Evolutionary conservation across 2,329 filamentous ascomycete species (phyloP).

Genomic region (Raffaelea deltoideospora): DNA sequence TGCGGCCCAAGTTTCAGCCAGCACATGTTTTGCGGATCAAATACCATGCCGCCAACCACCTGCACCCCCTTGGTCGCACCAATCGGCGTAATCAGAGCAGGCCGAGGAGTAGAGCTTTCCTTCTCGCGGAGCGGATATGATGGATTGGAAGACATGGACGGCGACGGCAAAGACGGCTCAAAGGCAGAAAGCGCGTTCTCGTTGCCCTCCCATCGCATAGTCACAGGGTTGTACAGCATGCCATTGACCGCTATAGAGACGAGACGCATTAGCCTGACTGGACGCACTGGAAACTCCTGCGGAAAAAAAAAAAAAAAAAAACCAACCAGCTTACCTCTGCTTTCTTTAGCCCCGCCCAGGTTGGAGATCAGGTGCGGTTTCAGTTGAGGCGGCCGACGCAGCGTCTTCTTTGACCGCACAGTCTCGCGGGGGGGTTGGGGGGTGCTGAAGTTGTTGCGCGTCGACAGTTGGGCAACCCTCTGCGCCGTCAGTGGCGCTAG

Average conservation of each 20-base stretch:
- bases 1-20: conserved; percentile 67
- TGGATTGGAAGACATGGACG: conserved; percentile 31
- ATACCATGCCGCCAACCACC: conserved; percentile 95
- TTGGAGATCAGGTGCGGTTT: conserved; percentile 87
- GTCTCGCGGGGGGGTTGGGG: conserved; percentile 19
- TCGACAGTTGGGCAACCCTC: conserved; percentile 36
- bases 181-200: conserved; percentile 73
- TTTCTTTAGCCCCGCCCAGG: conserved; percentile 55
- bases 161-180: conserved; percentile 45
- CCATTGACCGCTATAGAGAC: conserved; percentile 66
- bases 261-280: too few relatives aligned
- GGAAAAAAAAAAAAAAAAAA: not conserved
- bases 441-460: conserved; percentile 27
- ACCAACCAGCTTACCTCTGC: conserved; percentile 53
- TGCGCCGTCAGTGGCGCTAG: conserved; percentile 40
- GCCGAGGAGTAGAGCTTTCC: conserved; percentile 43
- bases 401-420: conserved; percentile 38
- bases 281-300: too few relatives aligned
- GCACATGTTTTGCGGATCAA: conserved; percentile 93
- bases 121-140: conserved; percentile 34
- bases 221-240: conserved; percentile 86
- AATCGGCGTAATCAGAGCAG: conserved; percentile 84
- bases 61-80: conserved; percentile 74
- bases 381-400: conserved; percentile 38
- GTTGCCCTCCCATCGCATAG: conserved; percentile 90